These are phyloP conservation scores for Trypanosoma scelopori DNA, from an alignment of 208 protist species.

Conservation along the genomic window DNA sequence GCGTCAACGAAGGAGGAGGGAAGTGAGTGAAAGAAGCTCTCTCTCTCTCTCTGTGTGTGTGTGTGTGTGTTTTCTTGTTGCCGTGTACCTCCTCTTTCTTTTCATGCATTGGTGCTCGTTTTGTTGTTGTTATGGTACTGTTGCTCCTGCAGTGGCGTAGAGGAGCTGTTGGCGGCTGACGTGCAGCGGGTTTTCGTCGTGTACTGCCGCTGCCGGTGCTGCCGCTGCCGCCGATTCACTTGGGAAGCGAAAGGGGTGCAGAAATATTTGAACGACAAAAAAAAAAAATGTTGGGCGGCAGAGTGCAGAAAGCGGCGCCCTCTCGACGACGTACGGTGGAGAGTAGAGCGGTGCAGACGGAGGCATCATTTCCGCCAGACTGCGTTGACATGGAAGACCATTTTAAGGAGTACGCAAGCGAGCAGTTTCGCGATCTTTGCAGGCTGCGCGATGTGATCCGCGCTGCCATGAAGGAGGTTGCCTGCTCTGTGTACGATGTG, in stretches of 20 bases:
- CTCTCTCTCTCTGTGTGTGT: not conserved
- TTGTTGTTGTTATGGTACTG: not conserved
- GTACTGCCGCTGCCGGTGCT: no score
- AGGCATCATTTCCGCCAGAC: conserved; percentile 70
- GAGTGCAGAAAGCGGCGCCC: not conserved
- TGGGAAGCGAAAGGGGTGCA: no score
- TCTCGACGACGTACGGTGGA: conserved; percentile 26
- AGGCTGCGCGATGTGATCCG: conserved; percentile 75
- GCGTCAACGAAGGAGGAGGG: not conserved
- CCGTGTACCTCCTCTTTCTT: conserved; percentile 25
- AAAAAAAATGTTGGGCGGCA: conserved; percentile 7
- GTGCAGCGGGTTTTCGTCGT: no score
- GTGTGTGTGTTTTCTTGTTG: no score
- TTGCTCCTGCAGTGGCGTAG: no score
- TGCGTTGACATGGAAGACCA: conserved; percentile 44
- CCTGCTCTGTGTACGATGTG: conserved; percentile 82
- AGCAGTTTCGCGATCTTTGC: conserved; percentile 73
- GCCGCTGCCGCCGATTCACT: no score
- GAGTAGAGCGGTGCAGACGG: conserved; percentile 72
- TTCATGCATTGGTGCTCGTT: conserved; percentile 8
- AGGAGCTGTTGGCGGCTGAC: no score
- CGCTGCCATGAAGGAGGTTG: conserved; percentile 65
- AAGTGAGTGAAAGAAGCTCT: not conserved
- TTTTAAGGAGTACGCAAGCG: conserved; percentile 63
- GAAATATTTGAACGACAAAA: no score